Evolutionary conservation across 306 rosid genomes (phyloP), one percentile per base, ranked within the genome.

Genomic region (Dicorynia guianensis): DNA sequence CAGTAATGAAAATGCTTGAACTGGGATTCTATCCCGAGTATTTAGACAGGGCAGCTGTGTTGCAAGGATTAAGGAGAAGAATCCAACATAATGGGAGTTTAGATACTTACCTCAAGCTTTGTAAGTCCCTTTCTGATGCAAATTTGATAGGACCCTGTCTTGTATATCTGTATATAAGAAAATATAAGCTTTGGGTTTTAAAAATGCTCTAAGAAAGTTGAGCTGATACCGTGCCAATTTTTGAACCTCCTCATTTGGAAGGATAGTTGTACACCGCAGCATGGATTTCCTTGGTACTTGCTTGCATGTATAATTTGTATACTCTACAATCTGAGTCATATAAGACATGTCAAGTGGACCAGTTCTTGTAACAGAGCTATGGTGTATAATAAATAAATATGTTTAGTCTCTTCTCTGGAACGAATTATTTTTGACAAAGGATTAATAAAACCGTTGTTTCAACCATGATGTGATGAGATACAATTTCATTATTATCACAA

Each of bases 41-140:
- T 81, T 83, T 95, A 88, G 98, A 92, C 73, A 80, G 97, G 77
- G 89, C 71, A 35, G 98, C 97, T 50, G 97, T 92, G 55, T 57
- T 95, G 69, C 96, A 92, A 75, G 97, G 97, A 18, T 82, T 95
- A 40, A 84, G 88, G 73, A 95, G 82, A 82, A 81, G 86, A 70
- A 90, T 92, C 46, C 89, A 85, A 7, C 92, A 85, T 68, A 46
- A 85, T 60, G 96, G 90, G 33, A 73, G 76, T 67, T 58, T 85
- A 48, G 93, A 90, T 46, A 71, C 89, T 54, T 95, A 92, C 75
- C 82, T 92, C 78, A 87, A 84, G 73, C 92, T 95, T 39, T 92
- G 97, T 83, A 92, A 89, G 86, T 87, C 79, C 76, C 92, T 95
- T 36, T 87, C 90, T 33, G 97, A 92, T 85, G 85, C 86, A 64